Conservation (phyloP, 352 stramenopile species). For the Plasmopara halstedii region DNA sequence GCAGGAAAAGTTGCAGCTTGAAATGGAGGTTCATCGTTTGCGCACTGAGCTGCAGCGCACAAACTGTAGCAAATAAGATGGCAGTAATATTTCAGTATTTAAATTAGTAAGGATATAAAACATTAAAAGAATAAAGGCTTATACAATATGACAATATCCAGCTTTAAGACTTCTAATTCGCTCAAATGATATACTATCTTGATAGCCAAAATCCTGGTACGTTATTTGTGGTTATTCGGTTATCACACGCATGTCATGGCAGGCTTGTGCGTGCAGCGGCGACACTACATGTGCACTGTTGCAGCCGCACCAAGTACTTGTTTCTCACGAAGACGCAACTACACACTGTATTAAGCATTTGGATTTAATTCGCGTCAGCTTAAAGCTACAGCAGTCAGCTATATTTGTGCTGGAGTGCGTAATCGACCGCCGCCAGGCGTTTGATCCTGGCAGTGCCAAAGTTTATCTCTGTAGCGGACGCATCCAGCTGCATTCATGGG, state of each 20-base stretch:
- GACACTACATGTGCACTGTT: conserved; percentile 12
- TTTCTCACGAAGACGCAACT: conserved; percentile 27
- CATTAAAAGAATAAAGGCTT: no score
- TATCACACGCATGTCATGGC: conserved; percentile 13
- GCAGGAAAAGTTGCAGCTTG: conserved; percentile 57
- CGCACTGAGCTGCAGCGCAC: conserved; percentile 35
- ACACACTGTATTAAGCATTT: conserved; percentile 14
- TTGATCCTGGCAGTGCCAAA: not conserved
- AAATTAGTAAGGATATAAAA: not conserved
- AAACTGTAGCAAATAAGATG: not conserved
- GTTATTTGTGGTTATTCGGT: no score
- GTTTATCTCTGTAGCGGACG: conserved; percentile 12
- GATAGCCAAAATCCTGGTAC: no score
- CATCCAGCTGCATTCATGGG: conserved; percentile 50
- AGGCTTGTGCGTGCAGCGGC: conserved; percentile 7
- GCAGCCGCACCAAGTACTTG: conserved; percentile 43
- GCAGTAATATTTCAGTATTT: no score
- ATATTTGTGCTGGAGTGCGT: conserved; percentile 32
- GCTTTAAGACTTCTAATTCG: no score
- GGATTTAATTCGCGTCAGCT: conserved; percentile 9
- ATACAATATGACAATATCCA: no score
- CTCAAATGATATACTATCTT: no score
- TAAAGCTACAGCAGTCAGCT: not conserved
- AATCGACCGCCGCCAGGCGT: conserved; percentile 16
- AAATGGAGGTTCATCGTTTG: conserved; percentile 59